Evolutionary conservation across 176 grass and related monocot species (phyloP).

Genomic region (Cenchrus purpureus): DNA sequence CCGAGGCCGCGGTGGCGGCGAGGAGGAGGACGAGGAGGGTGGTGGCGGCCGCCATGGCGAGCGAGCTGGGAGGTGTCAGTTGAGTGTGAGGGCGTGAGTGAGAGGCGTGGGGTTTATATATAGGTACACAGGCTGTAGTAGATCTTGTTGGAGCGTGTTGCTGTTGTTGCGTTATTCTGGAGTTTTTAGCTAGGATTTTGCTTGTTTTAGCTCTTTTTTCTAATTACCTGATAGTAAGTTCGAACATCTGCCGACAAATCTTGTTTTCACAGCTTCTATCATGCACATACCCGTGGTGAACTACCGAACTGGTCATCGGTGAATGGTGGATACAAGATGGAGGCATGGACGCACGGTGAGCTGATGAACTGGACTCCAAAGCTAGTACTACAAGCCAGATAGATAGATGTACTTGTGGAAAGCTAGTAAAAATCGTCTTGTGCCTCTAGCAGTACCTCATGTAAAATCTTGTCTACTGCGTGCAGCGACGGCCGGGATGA

Average conservation of each 20-base stretch:
- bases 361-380: neutral
- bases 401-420: neutral
- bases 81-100: conserved; percentile 16
- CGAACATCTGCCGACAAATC: neutral
- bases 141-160: neutral
- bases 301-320: neutral
- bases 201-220: neutral
- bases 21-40: conserved; percentile 47
- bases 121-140: neutral
- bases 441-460: neutral
- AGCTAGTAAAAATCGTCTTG: neutral
- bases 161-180: neutral
- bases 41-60: conserved; percentile 40
- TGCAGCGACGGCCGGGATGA: neutral
- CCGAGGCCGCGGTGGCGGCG: conserved; percentile 15
- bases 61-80: neutral
- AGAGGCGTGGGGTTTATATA: conserved; percentile 51
- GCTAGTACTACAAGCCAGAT: too few relatives aligned
- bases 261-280: neutral
- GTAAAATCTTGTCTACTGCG: conserved; percentile 3
- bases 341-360: too few relatives aligned
- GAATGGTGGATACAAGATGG: neutral
- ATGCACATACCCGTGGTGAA: neutral
- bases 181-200: neutral
- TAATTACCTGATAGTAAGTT: neutral